Evolutionary conservation across 176 grass and related monocot species (phyloP).

Genomic region (Elymus sibiricus): DNA sequence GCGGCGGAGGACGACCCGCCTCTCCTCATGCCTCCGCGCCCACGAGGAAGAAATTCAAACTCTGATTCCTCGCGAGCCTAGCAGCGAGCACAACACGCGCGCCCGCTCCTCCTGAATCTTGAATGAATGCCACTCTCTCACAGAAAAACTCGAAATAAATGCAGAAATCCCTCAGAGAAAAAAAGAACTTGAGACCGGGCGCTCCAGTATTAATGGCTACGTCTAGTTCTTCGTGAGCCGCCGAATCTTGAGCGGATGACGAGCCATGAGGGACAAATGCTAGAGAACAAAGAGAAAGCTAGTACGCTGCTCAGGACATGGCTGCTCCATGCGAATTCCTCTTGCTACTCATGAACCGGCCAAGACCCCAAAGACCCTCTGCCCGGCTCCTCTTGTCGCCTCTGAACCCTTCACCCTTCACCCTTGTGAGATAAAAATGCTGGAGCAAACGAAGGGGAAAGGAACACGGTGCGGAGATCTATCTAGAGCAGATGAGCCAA

Average conservation of each 20-base stretch:
- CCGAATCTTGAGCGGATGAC: background rate
- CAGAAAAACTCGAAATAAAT: conserved; percentile 8
- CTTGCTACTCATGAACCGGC: background rate
- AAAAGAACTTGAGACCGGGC: background rate
- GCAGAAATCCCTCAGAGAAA: background rate
- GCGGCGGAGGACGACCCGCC: background rate
- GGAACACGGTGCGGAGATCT: background rate
- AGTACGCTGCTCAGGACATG: conserved; percentile 12
- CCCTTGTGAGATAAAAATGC: background rate
- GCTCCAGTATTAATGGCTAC: conserved; percentile 21
- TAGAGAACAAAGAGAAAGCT: conserved; percentile 20
- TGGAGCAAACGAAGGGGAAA: background rate
- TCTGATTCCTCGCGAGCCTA: background rate
- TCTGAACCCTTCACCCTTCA: background rate
- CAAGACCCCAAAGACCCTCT: background rate
- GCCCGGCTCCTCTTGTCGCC: background rate
- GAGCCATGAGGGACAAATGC: conserved; percentile 20
- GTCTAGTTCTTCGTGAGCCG: conserved; percentile 11
- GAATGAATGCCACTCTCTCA: background rate
- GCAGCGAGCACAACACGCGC: background rate
- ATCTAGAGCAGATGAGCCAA: conserved; percentile 37
- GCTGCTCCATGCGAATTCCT: conserved; percentile 10
- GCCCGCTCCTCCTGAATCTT: conserved; percentile 22
- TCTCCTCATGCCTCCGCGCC: conserved; percentile 29
- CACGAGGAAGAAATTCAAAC: background rate